A percentile compares a stretch with the other conserved stretches of the same genome.
phyloP scores from a whole-genome alignment of 2,329 filamentous ascomycete species.

The Fusarium pilosicola region DNA sequence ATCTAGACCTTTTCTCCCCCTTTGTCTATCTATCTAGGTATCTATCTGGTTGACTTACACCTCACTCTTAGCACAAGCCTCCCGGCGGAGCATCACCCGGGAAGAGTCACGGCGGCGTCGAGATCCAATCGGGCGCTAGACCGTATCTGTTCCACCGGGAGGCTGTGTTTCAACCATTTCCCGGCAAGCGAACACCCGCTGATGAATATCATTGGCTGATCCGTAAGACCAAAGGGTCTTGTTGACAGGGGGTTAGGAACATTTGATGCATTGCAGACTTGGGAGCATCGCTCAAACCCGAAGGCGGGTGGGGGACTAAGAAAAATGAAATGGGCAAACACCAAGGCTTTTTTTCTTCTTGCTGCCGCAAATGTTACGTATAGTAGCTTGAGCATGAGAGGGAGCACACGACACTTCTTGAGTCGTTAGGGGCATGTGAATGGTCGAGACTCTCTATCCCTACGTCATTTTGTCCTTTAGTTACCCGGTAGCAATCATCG shows the following conservation, averaged over 20 bases:
- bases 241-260: neutral
- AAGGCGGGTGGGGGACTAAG: neutral
- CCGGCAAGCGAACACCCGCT: neutral
- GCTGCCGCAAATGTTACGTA: neutral
- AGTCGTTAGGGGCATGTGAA: neutral
- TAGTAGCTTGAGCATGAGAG: neutral
- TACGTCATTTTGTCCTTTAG: neutral
- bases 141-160: neutral
- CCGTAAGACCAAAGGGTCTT: neutral
- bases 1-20: neutral
- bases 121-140: slow-evolving; percentile 7
- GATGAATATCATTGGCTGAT: slow-evolving; percentile 1
- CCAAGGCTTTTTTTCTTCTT: slow-evolving; percentile 10
- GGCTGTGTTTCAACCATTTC: slow-evolving; percentile 18
- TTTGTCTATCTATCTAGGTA: neutral
- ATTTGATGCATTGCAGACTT: neutral
- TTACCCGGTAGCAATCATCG: neutral
- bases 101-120: slow-evolving; percentile 23
- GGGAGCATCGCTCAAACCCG: slow-evolving; percentile 23
- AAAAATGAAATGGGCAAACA: slow-evolving; percentile 14
- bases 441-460: neutral
- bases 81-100: neutral
- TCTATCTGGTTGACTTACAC: neutral
- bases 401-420: neutral
- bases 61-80: neutral